Percentiles rank a stretch among this genome's conserved stretches.
phyloP scores from a whole-genome alignment of 192 early-diverging fungal genomes.

The Entomortierella parvispora region DNA sequence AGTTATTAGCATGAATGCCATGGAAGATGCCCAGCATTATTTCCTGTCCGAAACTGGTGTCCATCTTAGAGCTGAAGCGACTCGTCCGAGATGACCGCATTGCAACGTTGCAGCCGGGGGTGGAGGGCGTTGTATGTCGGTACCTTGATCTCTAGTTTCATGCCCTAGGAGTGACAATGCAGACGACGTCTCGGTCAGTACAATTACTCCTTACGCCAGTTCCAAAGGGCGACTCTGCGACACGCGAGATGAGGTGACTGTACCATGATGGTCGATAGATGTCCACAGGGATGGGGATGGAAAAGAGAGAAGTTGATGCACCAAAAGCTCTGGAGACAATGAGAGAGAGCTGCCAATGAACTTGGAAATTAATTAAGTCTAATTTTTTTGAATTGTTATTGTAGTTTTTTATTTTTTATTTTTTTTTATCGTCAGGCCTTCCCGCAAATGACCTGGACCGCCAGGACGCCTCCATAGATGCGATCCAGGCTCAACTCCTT shows the following conservation, averaged over 20 bases:
- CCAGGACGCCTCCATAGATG: constrained; percentile 44
- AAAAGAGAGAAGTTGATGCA: neutral
- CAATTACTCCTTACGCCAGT: no score
- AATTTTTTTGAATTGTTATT: no score
- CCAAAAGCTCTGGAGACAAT: neutral
- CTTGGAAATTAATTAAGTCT: no score
- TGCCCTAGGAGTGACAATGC: constrained; percentile 18
- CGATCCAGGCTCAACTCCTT: constrained; percentile 44
- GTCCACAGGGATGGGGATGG: neutral
- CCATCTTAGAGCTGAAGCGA: neutral
- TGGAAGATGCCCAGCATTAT: neutral
- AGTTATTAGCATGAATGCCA: neutral
- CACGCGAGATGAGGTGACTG: no score
- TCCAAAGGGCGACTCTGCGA: no score
- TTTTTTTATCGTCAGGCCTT: constrained; percentile 31
- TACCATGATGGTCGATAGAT: constrained; percentile 1
- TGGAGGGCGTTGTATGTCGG: neutral
- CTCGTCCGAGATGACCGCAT: neutral
- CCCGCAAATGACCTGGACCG: constrained; percentile 43
- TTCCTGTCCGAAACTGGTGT: neutral
- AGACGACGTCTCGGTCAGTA: no score
- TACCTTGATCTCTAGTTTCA: constrained; percentile 60
- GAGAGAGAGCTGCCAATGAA: neutral
- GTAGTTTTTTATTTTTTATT: constrained; percentile 4
- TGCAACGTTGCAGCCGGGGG: no score